Evolutionary conservation across 192 early-diverging fungal species (phyloP).

Genomic region (Rhizophagus prolifer): DNA sequence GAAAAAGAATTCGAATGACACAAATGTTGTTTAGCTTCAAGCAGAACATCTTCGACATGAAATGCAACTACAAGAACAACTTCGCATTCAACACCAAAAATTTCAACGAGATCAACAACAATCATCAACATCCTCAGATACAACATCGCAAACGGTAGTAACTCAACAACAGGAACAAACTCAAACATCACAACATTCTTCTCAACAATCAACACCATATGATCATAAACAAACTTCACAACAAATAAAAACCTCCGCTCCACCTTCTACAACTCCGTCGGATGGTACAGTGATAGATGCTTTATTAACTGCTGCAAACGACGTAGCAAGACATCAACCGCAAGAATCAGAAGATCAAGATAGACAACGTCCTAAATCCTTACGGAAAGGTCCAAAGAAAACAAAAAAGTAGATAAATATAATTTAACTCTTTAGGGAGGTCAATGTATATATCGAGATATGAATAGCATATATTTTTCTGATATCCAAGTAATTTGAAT

Average conservation of each 20-base stretch:
- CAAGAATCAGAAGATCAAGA: not conserved
- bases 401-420: not conserved
- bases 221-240: slow-evolving; percentile 1
- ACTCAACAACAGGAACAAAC: not conserved
- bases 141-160: not conserved
- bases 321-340: not conserved
- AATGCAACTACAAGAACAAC: not conserved
- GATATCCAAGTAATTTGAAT: not conserved
- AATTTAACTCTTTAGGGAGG: not conserved
- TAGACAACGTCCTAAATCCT: not conserved
- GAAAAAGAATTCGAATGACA: not conserved
- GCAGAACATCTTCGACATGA: not conserved
- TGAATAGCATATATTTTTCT: not conserved
- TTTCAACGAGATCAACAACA: not conserved
- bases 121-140: not conserved
- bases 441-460: not conserved
- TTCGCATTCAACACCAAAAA: slow-evolving; percentile 1
- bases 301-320: not conserved
- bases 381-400: not conserved
- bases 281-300: not conserved
- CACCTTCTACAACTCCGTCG: not conserved
- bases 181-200: not conserved
- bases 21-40: not conserved
- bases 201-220: not conserved
- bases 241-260: not conserved